Evolutionary conservation across 768 basidiomycete species (phyloP).

Genomic region (Wakefieldia striispora): DNA sequence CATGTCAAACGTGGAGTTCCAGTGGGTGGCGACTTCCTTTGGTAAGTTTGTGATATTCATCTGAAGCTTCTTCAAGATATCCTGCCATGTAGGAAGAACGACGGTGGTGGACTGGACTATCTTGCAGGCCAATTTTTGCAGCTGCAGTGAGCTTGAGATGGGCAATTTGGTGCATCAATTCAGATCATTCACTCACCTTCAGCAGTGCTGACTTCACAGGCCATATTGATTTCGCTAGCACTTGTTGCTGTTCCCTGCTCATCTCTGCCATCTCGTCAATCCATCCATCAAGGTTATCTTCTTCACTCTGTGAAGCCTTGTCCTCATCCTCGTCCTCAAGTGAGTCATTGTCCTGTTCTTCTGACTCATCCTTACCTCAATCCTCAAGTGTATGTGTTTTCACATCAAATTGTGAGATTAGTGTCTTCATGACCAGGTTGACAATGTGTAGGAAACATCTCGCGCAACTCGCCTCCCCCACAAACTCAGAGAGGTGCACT

Average conservation of each 20-base stretch:
- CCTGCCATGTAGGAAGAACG: slow-evolving; percentile 19
- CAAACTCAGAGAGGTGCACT: slow-evolving; percentile 17
- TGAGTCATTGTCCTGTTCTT: too few species aligned
- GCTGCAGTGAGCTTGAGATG: background rate
- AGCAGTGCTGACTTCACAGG: background rate
- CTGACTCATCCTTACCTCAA: too few species aligned
- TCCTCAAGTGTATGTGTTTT: background rate
- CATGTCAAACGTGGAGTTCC: slow-evolving; percentile 26
- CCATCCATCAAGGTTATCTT: too few species aligned
- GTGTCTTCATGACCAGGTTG: slow-evolving; percentile 35
- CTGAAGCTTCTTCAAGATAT: background rate
- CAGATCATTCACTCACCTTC: background rate
- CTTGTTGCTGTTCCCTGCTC: too few species aligned
- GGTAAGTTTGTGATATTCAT: background rate
- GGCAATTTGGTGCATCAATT: too few species aligned
- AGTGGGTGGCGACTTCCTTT: slow-evolving; percentile 13
- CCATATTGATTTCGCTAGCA: too few species aligned
- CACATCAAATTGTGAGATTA: slow-evolving; percentile 35
- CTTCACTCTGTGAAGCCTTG: too few species aligned
- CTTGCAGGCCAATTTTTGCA: slow-evolving; percentile 15
- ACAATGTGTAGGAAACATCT: slow-evolving; percentile 15
- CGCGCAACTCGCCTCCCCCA: slow-evolving; percentile 19
- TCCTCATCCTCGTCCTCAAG: too few species aligned
- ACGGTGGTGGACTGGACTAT: slow-evolving; percentile 25
- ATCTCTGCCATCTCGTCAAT: too few species aligned